phyloP scores from a whole-genome alignment of 371 early-diverging fungal genomes.

The Actinomortierella ambigua region DNA sequence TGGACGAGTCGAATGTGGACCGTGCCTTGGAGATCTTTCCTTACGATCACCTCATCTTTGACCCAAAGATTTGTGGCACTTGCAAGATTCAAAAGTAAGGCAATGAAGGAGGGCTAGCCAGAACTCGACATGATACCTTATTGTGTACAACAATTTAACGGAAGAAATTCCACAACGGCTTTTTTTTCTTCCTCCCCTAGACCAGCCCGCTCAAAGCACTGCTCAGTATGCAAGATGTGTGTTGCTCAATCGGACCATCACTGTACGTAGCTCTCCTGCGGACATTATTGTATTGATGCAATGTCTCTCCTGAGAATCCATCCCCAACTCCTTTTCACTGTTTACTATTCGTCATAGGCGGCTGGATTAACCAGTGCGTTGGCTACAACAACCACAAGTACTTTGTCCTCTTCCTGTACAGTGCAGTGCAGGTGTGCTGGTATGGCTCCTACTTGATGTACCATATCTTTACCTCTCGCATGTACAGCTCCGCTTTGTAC shows the following conservation, averaged over 20 bases:
- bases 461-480: constrained; percentile 53
- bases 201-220: constrained; percentile 82
- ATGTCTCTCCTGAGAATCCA: neutral
- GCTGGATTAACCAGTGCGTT: constrained; percentile 81
- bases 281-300: too few relatives aligned
- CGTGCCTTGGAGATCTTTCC: constrained; percentile 57
- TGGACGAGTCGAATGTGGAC: constrained; percentile 59
- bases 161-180: too few relatives aligned
- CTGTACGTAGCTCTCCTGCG: constrained; percentile 45
- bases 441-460: constrained; percentile 70
- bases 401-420: constrained; percentile 70
- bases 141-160: too few relatives aligned
- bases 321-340: neutral
- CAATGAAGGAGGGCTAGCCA: neutral
- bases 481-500: constrained; percentile 37
- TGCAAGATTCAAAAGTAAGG: constrained; percentile 69
- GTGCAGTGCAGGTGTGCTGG: constrained; percentile 60
- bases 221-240: constrained; percentile 75
- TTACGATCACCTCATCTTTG: constrained; percentile 68
- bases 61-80: constrained; percentile 67
- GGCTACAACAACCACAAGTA: constrained; percentile 75
- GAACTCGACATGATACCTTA: too few relatives aligned
- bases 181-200: constrained; percentile 22
- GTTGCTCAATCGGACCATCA: constrained; percentile 75
- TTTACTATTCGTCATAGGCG: constrained; percentile 30